Evolutionary conservation across 2,329 filamentous ascomycete genomes (phyloP).

Genomic region (Phaeomoniella chlamydospora): DNA sequence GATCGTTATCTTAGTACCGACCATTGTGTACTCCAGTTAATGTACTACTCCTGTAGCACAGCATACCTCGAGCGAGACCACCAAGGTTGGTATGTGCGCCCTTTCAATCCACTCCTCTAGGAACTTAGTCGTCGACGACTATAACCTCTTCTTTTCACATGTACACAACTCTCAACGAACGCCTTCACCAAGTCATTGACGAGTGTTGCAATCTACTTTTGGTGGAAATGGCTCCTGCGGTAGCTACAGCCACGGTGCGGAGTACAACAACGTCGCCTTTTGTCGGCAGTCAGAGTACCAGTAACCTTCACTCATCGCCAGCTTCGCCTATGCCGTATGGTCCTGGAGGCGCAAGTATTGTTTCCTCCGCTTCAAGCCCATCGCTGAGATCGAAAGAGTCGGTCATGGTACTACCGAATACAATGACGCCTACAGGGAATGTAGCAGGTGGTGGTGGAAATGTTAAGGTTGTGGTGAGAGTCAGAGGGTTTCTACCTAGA

Average conservation of each 20-base stretch:
- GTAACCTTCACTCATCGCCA: no score
- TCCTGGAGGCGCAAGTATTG: conserved; percentile 19
- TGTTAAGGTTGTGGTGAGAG: conserved; percentile 68
- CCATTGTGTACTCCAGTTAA: no score
- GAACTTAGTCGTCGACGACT: no score
- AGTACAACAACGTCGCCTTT: conserved; percentile 2
- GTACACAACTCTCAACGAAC: not conserved
- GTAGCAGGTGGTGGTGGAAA: conserved; percentile 52
- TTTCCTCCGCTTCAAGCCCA: conserved; percentile 63
- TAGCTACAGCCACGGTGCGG: conserved; percentile 1
- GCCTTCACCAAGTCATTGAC: conserved; percentile 2
- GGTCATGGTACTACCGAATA: conserved; percentile 33
- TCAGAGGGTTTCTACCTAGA: conserved; percentile 64
- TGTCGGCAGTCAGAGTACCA: no score
- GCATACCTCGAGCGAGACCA: no score
- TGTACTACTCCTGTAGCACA: no score
- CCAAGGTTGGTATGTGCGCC: no score
- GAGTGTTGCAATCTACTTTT: conserved; percentile 8
- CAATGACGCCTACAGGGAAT: conserved; percentile 15
- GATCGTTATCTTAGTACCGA: no score
- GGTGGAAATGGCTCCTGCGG: conserved; percentile 10
- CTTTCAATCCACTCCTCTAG: no score
- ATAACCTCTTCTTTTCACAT: no score
- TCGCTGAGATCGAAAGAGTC: conserved; percentile 61
- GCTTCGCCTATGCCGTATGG: conserved; percentile 6